Percentiles rank a stretch among this genome's conserved stretches.
Conservation (phyloP, 2,329 filamentous ascomycete genomes). For the Scopulariopsis brevicaulis region DNA sequence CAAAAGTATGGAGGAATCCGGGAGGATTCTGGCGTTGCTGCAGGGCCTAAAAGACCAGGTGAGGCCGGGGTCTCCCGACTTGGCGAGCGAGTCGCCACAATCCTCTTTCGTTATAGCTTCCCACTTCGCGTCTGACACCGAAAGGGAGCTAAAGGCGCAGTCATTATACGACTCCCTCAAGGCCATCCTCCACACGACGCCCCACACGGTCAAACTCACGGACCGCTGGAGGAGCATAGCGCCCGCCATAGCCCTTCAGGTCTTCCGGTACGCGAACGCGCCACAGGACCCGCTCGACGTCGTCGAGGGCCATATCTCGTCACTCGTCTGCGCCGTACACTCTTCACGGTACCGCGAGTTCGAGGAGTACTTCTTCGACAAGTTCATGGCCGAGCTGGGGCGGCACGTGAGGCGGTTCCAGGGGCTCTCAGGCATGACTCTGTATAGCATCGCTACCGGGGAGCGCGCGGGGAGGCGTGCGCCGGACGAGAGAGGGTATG, state of each 20-base stretch:
- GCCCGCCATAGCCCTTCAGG: conserved; percentile 43
- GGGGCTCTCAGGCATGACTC: conserved; percentile 35
- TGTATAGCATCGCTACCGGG: conserved; percentile 45
- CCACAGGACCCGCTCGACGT: conserved; percentile 32
- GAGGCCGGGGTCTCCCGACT: conserved; percentile 2
- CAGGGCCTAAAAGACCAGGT: background rate
- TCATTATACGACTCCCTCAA: conserved; percentile 41
- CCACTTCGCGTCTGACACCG: conserved; percentile 18
- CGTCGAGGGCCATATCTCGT: conserved; percentile 37
- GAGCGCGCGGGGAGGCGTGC: conserved; percentile 27
- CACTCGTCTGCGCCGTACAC: conserved; percentile 29
- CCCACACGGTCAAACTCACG: conserved; percentile 21
- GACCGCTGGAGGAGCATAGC: conserved; percentile 41
- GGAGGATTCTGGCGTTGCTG: background rate
- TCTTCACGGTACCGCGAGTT: conserved; percentile 34
- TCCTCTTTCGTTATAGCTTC: conserved; percentile 29
- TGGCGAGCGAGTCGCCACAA: conserved; percentile 35
- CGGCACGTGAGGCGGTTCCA: conserved; percentile 40
- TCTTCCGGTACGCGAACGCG: conserved; percentile 43
- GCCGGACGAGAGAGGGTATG: conserved; percentile 14
- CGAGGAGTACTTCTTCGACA: conserved; percentile 35
- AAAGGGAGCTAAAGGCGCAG: conserved; percentile 25
- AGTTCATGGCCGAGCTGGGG: conserved; percentile 35
- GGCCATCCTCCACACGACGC: conserved; percentile 40
- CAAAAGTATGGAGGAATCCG: conserved; percentile 31